These are phyloP conservation scores for Gigaspora rosea DNA, from an alignment of 192 early-diverging fungal species.

Conservation along the genomic window DNA sequence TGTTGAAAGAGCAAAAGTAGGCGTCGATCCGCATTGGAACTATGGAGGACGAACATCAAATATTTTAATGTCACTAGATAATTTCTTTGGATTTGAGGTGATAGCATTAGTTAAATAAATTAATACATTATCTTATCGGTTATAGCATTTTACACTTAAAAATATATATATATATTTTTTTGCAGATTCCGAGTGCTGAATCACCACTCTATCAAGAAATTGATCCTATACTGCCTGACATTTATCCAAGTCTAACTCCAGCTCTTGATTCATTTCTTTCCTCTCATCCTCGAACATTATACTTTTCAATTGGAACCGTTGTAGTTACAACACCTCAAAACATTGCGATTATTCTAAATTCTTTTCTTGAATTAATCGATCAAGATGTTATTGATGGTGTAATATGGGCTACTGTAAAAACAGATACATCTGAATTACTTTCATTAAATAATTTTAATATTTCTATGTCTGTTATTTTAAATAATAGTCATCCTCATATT, in stretches of 20 bases:
- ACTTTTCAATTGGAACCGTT: constrained; percentile 40
- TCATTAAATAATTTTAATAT: background rate
- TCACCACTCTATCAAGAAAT: constrained; percentile 10
- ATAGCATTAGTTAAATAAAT: no score
- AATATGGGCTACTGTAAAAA: no score
- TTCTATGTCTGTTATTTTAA: background rate
- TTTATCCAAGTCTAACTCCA: constrained; percentile 9
- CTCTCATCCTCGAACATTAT: constrained; percentile 23
- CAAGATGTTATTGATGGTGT: no score
- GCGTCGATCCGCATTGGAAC: background rate
- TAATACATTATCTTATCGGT: background rate
- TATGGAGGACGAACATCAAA: background rate
- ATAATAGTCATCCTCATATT: constrained; percentile 17
- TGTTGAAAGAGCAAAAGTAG: background rate
- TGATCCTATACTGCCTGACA: constrained; percentile 40
- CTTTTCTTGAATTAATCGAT: no score
- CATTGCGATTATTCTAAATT: background rate
- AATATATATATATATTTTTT: no score
- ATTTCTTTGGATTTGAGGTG: constrained; percentile 27
- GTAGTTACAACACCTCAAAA: constrained; percentile 17
- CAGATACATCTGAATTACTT: no score
- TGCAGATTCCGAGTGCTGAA: no score
- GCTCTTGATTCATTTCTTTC: constrained; percentile 15
- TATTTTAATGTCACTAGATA: constrained; percentile 7
- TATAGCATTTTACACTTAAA: no score